Percentiles rank a stretch among this genome's conserved stretches.
Conservation (phyloP, 257 asterid genomes). For the Gynochthodes officinalis region DNA sequence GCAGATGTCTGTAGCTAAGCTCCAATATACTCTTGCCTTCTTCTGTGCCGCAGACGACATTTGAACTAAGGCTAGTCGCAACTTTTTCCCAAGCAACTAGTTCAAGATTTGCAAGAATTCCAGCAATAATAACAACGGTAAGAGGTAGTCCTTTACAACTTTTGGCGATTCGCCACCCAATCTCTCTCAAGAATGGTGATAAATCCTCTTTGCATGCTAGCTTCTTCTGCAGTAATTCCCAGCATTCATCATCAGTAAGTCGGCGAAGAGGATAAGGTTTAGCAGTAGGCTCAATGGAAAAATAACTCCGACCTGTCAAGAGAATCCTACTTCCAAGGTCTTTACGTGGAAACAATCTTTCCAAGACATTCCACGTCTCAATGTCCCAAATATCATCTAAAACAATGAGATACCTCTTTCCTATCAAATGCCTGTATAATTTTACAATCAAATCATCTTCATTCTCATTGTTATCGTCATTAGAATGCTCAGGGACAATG, state of each 20-base stretch:
- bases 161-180: slow-evolving; percentile 7
- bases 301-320: neutral
- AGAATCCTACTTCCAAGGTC: slow-evolving; percentile 13
- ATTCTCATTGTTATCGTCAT: neutral
- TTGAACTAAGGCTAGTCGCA: neutral
- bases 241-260: slow-evolving; percentile 1
- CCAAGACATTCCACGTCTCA: slow-evolving; percentile 18
- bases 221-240: slow-evolving; percentile 7
- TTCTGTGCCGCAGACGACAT: neutral
- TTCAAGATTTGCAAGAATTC: slow-evolving; percentile 1
- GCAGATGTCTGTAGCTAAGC: neutral
- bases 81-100: neutral
- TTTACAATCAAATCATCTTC: neutral
- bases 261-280: neutral
- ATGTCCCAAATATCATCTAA: slow-evolving; percentile 21
- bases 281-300: neutral
- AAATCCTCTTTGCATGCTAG: neutral
- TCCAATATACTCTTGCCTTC: neutral
- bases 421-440: neutral
- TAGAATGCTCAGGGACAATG: neutral
- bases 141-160: slow-evolving; percentile 7
- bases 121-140: neutral
- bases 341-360: slow-evolving; percentile 8
- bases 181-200: neutral
- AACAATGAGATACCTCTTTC: slow-evolving; percentile 14